Base-by-base conservation (phyloP, 257 asterid species). In the Cruciata laevipes region DNA sequence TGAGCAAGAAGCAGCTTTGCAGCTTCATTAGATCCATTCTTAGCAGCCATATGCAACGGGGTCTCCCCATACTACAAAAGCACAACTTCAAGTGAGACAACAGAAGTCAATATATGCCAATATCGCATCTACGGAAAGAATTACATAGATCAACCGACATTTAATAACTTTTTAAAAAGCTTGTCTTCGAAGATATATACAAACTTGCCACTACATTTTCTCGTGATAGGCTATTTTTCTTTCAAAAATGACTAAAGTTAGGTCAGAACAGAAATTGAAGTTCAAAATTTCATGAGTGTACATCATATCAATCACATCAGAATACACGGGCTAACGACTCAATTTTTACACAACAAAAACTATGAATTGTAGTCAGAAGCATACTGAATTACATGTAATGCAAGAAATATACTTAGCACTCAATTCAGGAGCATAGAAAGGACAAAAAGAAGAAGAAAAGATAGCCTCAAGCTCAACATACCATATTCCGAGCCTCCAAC, bases 41-140 rank as follows among this genome's bases (percentile, higher is more conserved):
- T 94, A 67, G 96, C 95, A 68, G 99, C 97, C 99, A 94, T 94
- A 75, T 94, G 99, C 82, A 94, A 79, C 44, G 99, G 97, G 59
- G 97, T 90, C 83, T 94, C 99, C 61, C 99, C 99, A 67, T 94
- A 90, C 99, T 94, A 69, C 73, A 72, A 66, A 33, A 69, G 55
- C 20, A 51, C 2, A 77, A 61, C 35, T 62, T 59, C 59, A 63
- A 27, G 74, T 61, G 69, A 64, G 42, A 73, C n/a, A 12, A 65
- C 33, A 32, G 37, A 23, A 66, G 13, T 24, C 14, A 65, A 65
- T 27, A 16, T 59, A 9, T 25, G 1, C 16, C 7, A 47, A 66
- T 60, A 27, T 66, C n/a, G 8, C 10, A 32, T 31, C n/a, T 33
- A 12, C 20, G 31, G n/a, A 14, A 30, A 11, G 21, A 11, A 51